phyloP scores from a whole-genome alignment of 1,284 basidiomycete genomes.

The Trichosporon coremiiforme region DNA sequence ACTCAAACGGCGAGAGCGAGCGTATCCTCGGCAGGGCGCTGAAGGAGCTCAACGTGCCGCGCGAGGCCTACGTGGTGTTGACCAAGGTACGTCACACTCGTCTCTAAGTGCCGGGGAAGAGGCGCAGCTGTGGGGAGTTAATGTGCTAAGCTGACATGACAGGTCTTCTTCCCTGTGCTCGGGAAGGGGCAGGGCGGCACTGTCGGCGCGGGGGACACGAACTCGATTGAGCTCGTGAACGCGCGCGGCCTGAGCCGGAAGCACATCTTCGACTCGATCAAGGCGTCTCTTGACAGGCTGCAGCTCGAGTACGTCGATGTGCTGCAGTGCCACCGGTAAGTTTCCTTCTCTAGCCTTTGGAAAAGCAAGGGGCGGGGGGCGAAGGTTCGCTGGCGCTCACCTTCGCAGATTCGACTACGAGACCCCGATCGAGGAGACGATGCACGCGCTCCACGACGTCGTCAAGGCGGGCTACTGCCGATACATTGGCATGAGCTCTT shows the following conservation, averaged over 20 bases:
- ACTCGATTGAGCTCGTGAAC: conserved; percentile 51
- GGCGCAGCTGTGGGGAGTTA: background rate
- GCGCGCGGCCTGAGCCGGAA: conserved; percentile 59
- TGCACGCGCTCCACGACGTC: conserved; percentile 71
- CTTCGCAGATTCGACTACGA: conserved; percentile 61
- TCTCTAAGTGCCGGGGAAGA: background rate
- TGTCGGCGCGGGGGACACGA: conserved; percentile 14
- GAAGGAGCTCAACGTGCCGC: conserved; percentile 68
- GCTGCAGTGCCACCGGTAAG: conserved; percentile 60
- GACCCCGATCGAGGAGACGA: conserved; percentile 65
- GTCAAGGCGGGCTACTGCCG: conserved; percentile 66
- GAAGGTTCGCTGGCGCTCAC: conserved; percentile 5
- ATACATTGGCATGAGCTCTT: conserved; percentile 67
- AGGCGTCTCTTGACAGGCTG: conserved; percentile 66
- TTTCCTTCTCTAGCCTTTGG: background rate
- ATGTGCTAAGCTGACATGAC: conserved; percentile 18
- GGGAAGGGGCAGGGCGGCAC: conserved; percentile 6
- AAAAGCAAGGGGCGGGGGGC: no score
- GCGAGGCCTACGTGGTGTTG: conserved; percentile 75
- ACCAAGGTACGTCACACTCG: conserved; percentile 63
- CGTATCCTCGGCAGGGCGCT: conserved; percentile 76
- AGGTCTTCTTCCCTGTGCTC: conserved; percentile 36
- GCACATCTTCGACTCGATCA: conserved; percentile 70
- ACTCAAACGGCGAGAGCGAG: conserved; percentile 63
- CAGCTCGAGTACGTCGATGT: conserved; percentile 72